Conservation (phyloP, 2,329 filamentous ascomycete genomes). For the Pestalotiopsis sp. region DNA sequence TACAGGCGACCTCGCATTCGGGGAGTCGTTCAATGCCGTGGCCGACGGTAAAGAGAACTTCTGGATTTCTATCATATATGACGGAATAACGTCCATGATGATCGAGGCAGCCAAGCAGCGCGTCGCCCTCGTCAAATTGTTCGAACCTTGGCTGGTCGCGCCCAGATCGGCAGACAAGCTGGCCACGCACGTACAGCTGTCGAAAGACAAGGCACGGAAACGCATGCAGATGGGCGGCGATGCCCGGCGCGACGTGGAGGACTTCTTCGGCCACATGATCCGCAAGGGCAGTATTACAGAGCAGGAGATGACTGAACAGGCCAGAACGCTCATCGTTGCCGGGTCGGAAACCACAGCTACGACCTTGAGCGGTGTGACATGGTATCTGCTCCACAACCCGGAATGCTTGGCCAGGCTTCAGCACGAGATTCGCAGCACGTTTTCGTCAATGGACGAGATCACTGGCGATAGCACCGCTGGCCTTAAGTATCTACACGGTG, state of each 20-base stretch:
- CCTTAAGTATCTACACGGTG: neutral
- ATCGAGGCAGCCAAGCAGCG: neutral
- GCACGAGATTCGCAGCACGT: constrained; percentile 2
- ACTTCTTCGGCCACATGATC: constrained; percentile 4
- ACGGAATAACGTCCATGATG: neutral
- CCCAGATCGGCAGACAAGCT: neutral
- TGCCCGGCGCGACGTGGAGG: constrained; percentile 1
- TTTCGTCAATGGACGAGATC: neutral
- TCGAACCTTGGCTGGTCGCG: neutral
- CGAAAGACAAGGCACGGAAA: neutral
- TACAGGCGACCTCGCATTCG: constrained; percentile 17
- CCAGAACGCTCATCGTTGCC: constrained; percentile 2
- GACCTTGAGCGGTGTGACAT: neutral
- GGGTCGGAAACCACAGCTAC: constrained; percentile 15
- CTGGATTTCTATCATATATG: neutral
- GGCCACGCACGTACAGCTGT: neutral
- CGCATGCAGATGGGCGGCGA: constrained; percentile 9
- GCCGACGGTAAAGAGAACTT: neutral
- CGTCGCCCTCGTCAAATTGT: neutral
- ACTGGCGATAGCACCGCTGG: neutral
- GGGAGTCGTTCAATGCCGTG: constrained; percentile 8
- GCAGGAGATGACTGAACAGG: neutral
- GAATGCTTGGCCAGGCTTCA: constrained; percentile 7
- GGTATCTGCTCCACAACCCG: neutral
- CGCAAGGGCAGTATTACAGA: neutral